Percentiles rank a stretch among this genome's conserved stretches.
Conservation (phyloP, 176 grass and related monocot genomes). For the Triticum timopheevii region DNA sequence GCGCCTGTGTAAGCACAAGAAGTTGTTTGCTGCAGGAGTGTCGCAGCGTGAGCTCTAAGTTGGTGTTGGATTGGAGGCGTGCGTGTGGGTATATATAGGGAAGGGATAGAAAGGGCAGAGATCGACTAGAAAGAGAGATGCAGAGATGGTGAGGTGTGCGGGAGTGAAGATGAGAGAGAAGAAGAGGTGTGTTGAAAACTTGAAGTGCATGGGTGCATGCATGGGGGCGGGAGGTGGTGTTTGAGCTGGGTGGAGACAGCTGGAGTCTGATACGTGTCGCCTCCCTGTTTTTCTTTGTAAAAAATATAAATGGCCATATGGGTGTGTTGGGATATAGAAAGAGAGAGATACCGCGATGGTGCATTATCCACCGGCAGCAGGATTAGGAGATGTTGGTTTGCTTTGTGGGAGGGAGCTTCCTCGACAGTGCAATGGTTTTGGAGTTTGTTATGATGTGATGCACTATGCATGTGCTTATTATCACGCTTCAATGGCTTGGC, state of each 20-base stretch:
- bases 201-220: slow-evolving; percentile 35
- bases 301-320: neutral
- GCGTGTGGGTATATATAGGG: slow-evolving; percentile 14
- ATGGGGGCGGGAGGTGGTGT: slow-evolving; percentile 14
- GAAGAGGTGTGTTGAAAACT: slow-evolving; percentile 12
- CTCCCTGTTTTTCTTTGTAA: neutral
- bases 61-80: slow-evolving; percentile 32
- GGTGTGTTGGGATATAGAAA: slow-evolving; percentile 3
- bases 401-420: slow-evolving; percentile 29
- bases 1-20: no score
- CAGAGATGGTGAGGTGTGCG: slow-evolving; percentile 4
- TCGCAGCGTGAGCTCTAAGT: neutral
- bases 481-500: no score
- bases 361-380: slow-evolving; percentile 46
- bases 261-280: slow-evolving; percentile 49
- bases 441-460: neutral
- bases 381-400: slow-evolving; percentile 36
- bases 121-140: neutral
- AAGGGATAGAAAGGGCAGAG: neutral
- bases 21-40: neutral
- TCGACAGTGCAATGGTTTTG: slow-evolving; percentile 25
- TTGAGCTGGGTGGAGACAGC: slow-evolving; percentile 47
- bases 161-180: neutral
- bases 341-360: slow-evolving; percentile 11
- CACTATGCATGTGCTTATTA: no score